Conservation (phyloP, 164 flowering plant genomes). For the Vitis vinifera region DNA sequence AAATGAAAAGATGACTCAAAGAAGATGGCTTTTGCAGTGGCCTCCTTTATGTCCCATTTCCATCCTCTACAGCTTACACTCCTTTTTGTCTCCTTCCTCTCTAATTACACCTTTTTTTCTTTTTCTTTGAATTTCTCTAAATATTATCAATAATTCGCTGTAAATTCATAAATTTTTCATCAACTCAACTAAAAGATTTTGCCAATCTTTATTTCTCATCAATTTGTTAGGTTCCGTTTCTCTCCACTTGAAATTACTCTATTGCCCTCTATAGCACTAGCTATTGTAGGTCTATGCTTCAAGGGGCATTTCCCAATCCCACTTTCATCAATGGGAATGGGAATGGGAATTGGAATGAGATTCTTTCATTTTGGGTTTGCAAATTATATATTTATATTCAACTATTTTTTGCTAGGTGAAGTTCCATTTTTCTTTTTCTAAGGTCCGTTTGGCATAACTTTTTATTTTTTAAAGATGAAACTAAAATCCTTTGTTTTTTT, state of each 20-base stretch:
- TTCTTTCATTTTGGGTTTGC: too few relatives aligned
- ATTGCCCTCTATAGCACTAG: neutral
- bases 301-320: neutral
- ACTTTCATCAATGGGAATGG: neutral
- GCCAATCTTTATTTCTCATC: neutral
- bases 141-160: neutral
- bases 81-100: neutral
- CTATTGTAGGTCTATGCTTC: neutral
- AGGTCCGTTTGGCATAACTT: too few relatives aligned
- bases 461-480: too few relatives aligned
- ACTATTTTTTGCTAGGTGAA: too few relatives aligned
- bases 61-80: neutral
- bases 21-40: constrained; percentile 9
- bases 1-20: constrained; percentile 9
- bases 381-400: too few relatives aligned
- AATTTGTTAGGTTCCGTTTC: too few relatives aligned
- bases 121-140: neutral
- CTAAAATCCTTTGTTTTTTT: too few relatives aligned
- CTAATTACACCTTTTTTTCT: neutral
- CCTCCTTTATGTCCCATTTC: constrained; percentile 11
- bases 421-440: too few relatives aligned
- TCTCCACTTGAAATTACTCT: neutral
- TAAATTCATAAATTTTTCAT: too few relatives aligned
- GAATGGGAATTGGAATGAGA: too few relatives aligned
- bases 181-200: neutral